A percentile compares a stretch with the other conserved stretches of the same genome.
Conservation (phyloP, 371 early-diverging fungal species). For the Apophysomyces variabilis region DNA sequence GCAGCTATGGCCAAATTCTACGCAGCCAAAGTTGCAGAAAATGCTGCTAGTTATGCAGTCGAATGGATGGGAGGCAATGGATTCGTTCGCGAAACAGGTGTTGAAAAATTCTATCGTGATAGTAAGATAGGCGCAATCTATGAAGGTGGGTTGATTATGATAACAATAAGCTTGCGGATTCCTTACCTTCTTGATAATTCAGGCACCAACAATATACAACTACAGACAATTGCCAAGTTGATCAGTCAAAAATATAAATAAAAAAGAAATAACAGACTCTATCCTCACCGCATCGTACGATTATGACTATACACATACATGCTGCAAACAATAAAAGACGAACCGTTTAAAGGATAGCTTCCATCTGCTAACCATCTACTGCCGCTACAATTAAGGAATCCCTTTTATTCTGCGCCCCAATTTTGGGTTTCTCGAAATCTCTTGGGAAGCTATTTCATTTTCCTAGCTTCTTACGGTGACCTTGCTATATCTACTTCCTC, state of each 20-base stretch:
- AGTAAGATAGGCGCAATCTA: constrained; percentile 88
- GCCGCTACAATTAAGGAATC: too few species aligned
- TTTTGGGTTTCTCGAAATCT: too few species aligned
- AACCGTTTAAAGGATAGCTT: too few species aligned
- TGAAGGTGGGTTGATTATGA: constrained; percentile 38
- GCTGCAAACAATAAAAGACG: neutral
- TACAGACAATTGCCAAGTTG: constrained; percentile 93
- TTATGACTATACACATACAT: neutral
- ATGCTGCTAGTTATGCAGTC: constrained; percentile 84
- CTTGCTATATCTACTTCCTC: too few species aligned
- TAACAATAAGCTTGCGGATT: too few species aligned
- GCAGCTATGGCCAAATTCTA: constrained; percentile 98
- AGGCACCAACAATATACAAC: constrained; percentile 90
- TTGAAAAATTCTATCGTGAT: constrained; percentile 96
- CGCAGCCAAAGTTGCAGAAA: constrained; percentile 92
- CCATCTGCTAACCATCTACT: too few species aligned
- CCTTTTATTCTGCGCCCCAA: too few species aligned
- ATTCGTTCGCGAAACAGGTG: constrained; percentile 79
- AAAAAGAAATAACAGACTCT: neutral
- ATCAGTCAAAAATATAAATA: constrained; percentile 60
- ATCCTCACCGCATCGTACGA: neutral
- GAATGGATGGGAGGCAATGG: constrained; percentile 98
- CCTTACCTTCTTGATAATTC: neutral
- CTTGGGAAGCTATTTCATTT: too few species aligned
- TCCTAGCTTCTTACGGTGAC: too few species aligned